Base-by-base conservation (phyloP, 805 yeast genomes). In the Candida methanosorbosa region DNA sequence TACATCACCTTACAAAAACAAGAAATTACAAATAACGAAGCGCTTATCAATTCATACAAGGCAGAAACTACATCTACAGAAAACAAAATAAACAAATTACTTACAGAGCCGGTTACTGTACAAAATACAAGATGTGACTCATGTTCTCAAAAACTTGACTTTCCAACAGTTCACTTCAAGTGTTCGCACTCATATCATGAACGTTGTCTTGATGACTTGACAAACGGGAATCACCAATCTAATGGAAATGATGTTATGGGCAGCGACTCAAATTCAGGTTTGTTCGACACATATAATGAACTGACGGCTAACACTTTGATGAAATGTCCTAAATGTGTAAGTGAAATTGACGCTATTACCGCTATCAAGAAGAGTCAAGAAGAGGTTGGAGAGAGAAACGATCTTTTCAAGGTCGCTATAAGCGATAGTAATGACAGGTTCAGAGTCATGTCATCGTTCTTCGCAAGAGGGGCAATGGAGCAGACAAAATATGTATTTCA, bases 171-270 rank as follows among this genome's bases (percentile, higher is more conserved):
- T 1, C 94, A 84, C 47, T 92, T 90, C 62, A 72, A 76, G 42
- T 92, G 98, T 60, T 68, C 70, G 21, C 98, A 92, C 49, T 75
- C 92, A 3, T 87, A 75, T 50, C 97, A 92, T 50, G 83, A 81
- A 45, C 64, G 81, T 29, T 92, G 98, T 51, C 57, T 86, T 18
- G 66, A 66, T 33, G 77, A 75, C 29, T 71, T 64, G 26, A 34
- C 45, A 3, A 42, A 37, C 14, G 49, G 45, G 15, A 47, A 41
- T 20, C 40, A 32, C 30, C 29, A 36, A 6, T 12, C 32, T 5
- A 21, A 31, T 11, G 37, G 30, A 11, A 25, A 16, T 9, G 36
- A 32, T 2, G 11, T 18, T 4, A 14, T 27, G n/a, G 33, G 31
- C 20, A 36, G 52, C 36, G 59, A 56, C n/a, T 35, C 35, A 12